phyloP scores from a whole-genome alignment of 345 rosid genomes.

The Gossypium longicalyx region DNA sequence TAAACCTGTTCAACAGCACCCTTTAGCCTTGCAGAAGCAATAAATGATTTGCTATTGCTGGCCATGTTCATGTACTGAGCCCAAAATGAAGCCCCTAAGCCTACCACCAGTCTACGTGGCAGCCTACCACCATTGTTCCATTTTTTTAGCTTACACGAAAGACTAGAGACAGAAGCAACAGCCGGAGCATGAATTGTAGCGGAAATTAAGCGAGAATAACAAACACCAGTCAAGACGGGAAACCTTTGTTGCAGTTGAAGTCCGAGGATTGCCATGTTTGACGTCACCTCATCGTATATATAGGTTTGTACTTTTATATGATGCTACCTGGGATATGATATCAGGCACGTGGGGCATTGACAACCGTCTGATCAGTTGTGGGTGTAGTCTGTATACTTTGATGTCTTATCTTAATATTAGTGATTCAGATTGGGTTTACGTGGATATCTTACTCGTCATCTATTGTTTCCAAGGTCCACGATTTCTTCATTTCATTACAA shows the following conservation, averaged over 20 bases:
- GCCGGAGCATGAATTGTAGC: neutral
- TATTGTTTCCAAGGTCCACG: neutral
- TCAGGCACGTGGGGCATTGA: constrained; percentile 11
- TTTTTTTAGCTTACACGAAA: constrained; percentile 22
- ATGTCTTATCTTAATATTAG: neutral
- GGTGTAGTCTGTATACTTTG: neutral
- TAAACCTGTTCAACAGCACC: constrained; percentile 66
- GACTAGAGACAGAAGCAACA: constrained; percentile 28
- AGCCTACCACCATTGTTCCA: constrained; percentile 23
- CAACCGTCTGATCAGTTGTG: constrained; percentile 1
- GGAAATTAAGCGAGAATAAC: constrained; percentile 14
- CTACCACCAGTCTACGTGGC: constrained; percentile 54
- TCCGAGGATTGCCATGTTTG: constrained; percentile 34
- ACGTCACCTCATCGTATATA: constrained; percentile 7
- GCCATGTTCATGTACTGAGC: constrained; percentile 46
- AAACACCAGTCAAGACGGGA: constrained; percentile 22
- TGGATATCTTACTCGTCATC: constrained; percentile 5
- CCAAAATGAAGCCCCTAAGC: constrained; percentile 62
- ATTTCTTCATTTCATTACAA: neutral
- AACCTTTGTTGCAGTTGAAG: constrained; percentile 27
- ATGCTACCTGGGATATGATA: neutral
- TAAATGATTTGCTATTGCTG: constrained; percentile 44
- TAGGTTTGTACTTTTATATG: constrained; percentile 9
- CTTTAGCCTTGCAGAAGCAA: constrained; percentile 73
- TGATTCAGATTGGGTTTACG: constrained; percentile 6